Base-by-base conservation (phyloP, 75 land plant genomes). In the Chamaecyparis obtusa region DNA sequence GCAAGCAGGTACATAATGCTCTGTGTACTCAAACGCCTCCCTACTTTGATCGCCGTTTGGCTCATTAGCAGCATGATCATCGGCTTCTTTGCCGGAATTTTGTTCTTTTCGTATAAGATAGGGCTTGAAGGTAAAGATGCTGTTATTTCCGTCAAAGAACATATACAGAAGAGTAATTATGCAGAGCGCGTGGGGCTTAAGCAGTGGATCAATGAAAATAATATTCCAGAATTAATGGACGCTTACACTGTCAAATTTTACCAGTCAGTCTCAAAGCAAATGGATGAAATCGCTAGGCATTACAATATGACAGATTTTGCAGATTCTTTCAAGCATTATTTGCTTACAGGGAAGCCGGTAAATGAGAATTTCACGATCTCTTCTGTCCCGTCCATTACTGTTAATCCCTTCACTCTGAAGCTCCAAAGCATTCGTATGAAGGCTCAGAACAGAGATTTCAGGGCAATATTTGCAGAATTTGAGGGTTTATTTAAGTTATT, bases 31-130 rank as follows among this genome's bases (percentile, higher is more conserved):
- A 87, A 77, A 7, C 88, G 88, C 49, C 88, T 96, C 85, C 90
- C 91, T 15, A 92, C 93, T 9, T 69, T 94, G 49, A 90, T 95
- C 33, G 95, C 97, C 24, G 83, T 96, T 84, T 91, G 93, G 55
- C 83, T 96, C 67, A 96, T 98, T 17, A 36, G 89, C 43, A 88
- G 85, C 5, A 90, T 98, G 95, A 94, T 93, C 35, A 67, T 94
- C 33, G 96, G 92, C n/a, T 87, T 90, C 48, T 14, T 94, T 33
- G 92, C 89, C 35, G 96, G 95, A 19, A 55, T 87, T 11, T 67
- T 93, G n/a, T 92, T 98, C 83, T 95, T 98, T 89, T 95, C 98
- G 3, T 98, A 95, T 84, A 96, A 98, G 89, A 91, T 96, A 37
- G 98, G 98, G 0, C 67, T 95, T 17, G 99, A 98, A 84, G 90